Percentiles rank a stretch among this genome's conserved stretches.
Evolutionary conservation across 176 grass and related monocot genomes (phyloP).

Genomic region (Avena eriantha): DNA sequence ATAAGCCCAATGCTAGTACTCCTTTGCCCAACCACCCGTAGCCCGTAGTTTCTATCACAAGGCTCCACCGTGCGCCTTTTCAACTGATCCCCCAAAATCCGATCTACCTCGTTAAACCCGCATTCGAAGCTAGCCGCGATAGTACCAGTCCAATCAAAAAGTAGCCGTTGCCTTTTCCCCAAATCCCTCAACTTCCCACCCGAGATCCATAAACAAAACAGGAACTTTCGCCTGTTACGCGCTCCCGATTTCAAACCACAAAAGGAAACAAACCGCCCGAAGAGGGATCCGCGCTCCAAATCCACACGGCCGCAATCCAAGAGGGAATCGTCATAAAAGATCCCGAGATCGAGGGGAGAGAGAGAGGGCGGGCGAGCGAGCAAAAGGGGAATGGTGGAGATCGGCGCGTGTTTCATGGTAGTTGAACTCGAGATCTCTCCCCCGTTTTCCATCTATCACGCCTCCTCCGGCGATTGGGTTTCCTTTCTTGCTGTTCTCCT

Average conservation of each 20-base stretch:
- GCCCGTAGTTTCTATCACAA: not conserved
- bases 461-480: not conserved
- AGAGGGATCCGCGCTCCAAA: not conserved
- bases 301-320: not conserved
- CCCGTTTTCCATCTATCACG: not conserved
- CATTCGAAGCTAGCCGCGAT: not conserved
- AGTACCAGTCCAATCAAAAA: constrained; percentile 23
- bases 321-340: not conserved
- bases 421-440: constrained; percentile 8
- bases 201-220: constrained; percentile 20
- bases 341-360: not conserved
- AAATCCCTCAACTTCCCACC: not conserved
- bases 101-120: constrained; percentile 49
- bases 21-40: too few relatives aligned
- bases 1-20: too few relatives aligned
- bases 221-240: not conserved
- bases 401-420: constrained; percentile 52
- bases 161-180: constrained; percentile 54
- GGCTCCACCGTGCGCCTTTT: constrained; percentile 24
- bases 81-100: constrained; percentile 23
- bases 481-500: not conserved
- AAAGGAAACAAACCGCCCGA: not conserved
- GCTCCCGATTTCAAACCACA: constrained; percentile 43
- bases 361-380: not conserved
- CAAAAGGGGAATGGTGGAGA: constrained; percentile 43